Evolutionary conservation across 441 rosid species (phyloP).

Genomic region (Isatis lusitanica): DNA sequence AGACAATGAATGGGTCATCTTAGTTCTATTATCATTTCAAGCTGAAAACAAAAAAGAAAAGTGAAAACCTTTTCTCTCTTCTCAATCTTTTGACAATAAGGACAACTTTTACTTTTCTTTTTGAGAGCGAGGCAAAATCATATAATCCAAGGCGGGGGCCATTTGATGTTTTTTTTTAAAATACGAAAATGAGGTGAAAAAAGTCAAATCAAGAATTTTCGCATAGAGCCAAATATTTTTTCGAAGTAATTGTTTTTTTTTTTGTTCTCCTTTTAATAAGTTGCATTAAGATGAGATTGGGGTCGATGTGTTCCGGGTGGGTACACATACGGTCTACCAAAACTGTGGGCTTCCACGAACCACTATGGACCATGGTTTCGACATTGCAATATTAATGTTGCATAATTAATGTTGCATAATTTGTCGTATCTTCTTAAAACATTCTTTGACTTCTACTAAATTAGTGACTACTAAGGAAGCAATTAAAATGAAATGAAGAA

Average conservation of each 20-base stretch:
- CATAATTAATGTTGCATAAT: background rate
- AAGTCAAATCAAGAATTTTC: background rate
- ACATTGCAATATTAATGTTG: background rate
- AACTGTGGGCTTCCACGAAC: too few species aligned
- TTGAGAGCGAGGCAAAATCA: conserved; percentile 5
- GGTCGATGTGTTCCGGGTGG: background rate
- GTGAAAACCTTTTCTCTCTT: background rate
- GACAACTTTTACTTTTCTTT: conserved; percentile 23
- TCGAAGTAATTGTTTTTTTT: background rate
- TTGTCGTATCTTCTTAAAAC: background rate
- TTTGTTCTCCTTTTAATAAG: too few species aligned
- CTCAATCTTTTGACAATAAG: conserved; percentile 26
- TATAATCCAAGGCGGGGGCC: conserved; percentile 8
- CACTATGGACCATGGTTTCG: too few species aligned
- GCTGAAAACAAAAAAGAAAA: background rate
- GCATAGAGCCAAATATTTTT: background rate
- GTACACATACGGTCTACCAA: too few species aligned
- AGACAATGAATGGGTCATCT: conserved; percentile 32
- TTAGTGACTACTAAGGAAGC: background rate
- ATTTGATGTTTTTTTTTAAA: background rate
- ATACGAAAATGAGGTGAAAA: conserved; percentile 2
- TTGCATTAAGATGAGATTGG: background rate
- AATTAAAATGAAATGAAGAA: background rate
- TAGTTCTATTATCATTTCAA: conserved; percentile 25
- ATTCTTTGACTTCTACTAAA: background rate